Evolutionary conservation across 805 yeast species (phyloP), one percentile per base, ranked within the genome.

Genomic region (Saturnispora mendoncae): DNA sequence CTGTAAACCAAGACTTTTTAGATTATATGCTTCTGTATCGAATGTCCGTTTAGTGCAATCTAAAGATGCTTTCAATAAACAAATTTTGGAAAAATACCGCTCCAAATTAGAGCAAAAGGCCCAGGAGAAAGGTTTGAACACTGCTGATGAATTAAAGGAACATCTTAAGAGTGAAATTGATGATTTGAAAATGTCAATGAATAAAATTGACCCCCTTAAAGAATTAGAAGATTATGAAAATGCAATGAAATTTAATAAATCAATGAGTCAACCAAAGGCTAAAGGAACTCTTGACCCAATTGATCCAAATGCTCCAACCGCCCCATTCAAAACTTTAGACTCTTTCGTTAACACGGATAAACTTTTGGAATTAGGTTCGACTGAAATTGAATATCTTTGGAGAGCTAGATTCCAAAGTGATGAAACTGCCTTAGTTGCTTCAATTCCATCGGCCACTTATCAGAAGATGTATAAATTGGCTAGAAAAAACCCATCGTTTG

Each of bases 371-470:
- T 70, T 88, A 39, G 71, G 75, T 0, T 51, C 58, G 3, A 68
- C 72, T 46, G 94, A 85, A 52, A 66, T 90, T 39, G 94, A 84
- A 52, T 71, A 73, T 51, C 64, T 92, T 15, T 92, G 98, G 98
- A 78, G 84, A 57, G 86, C 95, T 0, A 73, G 95, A 49, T 88
- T 88, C 63, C 73, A 74, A 33, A 58, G 62, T 44, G 74, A 73
- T 44, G 79, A 76, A 6, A 64, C 76, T 35, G 61, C 78, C 7
- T 55, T 92, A 46, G 71, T 77, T 50, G 94, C 97, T 0, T 67
- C 74, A 1, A 64, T 86, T 29, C 71, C 75, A 7, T 60, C 62
- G 2, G 65, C 65, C 2, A 74, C 78, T n/a, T 88, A 74, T 55
- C 67, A 78, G n/a, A 69, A 66, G 32, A 68, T 92, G 55, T 69